Evolutionary conservation across 805 yeast genomes (phyloP).

Genomic region (Diddensiella santjacobensis): DNA sequence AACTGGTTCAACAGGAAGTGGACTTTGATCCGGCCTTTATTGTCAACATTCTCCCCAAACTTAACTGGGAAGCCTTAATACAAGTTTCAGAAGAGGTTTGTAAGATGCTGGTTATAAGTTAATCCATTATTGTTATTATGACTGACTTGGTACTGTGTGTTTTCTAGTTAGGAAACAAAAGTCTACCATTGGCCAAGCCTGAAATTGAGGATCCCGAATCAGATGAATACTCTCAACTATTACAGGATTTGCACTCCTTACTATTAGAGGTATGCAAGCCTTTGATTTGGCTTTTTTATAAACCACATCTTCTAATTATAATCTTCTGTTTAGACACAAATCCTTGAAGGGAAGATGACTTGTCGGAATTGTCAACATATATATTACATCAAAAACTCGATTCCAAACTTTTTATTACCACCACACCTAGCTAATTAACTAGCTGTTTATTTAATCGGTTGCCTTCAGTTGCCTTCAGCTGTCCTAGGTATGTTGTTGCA

Average conservation of each 20-base stretch:
- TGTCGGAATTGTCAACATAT: conserved; percentile 84
- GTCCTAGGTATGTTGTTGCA: too few species aligned
- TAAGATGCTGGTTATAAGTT: conserved; percentile 23
- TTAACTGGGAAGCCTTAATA: conserved; percentile 85
- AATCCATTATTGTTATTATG: not conserved
- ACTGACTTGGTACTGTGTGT: conserved; percentile 5
- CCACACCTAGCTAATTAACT: conserved; percentile 69
- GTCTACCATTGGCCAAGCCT: conserved; percentile 37
- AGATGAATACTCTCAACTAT: conserved; percentile 44
- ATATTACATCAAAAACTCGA: conserved; percentile 85
- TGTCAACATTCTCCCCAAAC: conserved; percentile 66
- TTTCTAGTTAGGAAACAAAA: conserved; percentile 50
- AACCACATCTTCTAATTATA: not conserved
- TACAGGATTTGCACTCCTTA: conserved; percentile 72
- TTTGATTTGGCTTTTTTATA: not conserved
- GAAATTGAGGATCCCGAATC: conserved; percentile 47
- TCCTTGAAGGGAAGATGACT: conserved; percentile 82
- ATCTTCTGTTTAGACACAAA: conserved; percentile 65
- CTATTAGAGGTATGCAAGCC: conserved; percentile 51
- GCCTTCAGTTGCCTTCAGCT: too few species aligned
- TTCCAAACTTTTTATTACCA: conserved; percentile 90
- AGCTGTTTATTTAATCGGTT: too few species aligned
- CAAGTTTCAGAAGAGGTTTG: conserved; percentile 67
- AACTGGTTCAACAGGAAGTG: conserved; percentile 67
- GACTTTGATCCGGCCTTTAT: conserved; percentile 84